These are phyloP conservation scores for Fonsecaea erecta DNA, from an alignment of 2,329 filamentous ascomycete species.

Conservation along the genomic window DNA sequence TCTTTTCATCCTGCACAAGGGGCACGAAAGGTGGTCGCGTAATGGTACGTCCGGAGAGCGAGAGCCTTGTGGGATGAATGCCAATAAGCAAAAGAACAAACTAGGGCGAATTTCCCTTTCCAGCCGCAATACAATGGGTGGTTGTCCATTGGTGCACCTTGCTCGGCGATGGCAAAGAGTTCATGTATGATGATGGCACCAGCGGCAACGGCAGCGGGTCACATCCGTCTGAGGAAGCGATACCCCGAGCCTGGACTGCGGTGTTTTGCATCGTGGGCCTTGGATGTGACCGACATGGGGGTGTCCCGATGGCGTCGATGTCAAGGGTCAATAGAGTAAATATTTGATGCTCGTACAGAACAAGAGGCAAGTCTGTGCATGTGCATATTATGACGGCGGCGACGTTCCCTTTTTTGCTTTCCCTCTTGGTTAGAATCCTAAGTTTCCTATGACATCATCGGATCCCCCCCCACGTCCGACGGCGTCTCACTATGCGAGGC, in stretches of 20 bases:
- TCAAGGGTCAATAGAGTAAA: background rate
- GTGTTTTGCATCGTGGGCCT: background rate
- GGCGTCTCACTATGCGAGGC: background rate
- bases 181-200: slow-evolving; percentile 13
- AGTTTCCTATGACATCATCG: background rate
- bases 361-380: background rate
- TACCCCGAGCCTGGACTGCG: background rate
- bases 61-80: background rate
- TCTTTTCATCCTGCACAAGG: background rate
- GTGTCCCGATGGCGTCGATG: background rate
- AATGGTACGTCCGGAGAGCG: background rate
- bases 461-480: background rate
- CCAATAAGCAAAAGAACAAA: background rate
- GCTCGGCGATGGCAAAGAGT: slow-evolving; percentile 5
- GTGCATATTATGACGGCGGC: no score
- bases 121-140: background rate
- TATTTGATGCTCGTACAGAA: no score
- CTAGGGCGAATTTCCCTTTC: background rate
- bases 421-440: background rate
- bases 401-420: background rate
- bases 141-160: background rate
- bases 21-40: background rate
- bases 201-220: background rate
- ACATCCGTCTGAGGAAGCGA: background rate
- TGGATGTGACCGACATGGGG: background rate